phyloP scores from a whole-genome alignment of 2,329 filamentous ascomycete genomes.

The Rhexocercosporidium sp. region DNA sequence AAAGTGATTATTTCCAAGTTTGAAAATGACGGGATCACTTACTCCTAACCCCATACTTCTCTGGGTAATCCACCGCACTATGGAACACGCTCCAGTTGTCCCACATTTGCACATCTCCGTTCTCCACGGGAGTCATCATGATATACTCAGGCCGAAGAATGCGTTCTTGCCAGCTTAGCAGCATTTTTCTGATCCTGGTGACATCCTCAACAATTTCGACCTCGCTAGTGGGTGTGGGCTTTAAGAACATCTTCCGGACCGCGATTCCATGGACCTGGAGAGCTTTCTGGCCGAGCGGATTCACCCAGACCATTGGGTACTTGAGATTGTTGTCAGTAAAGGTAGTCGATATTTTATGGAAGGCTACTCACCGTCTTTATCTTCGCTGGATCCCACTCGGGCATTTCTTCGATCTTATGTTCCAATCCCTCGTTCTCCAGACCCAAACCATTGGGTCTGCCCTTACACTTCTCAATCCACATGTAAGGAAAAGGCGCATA shows the following conservation, averaged over 20 bases:
- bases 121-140: conserved; percentile 45
- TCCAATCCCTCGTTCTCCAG: conserved; percentile 47
- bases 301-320: conserved; percentile 54
- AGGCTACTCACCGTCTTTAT: conserved; percentile 41
- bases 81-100: conserved; percentile 51
- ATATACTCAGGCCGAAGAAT: conserved; percentile 51
- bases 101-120: conserved; percentile 53
- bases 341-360: too few species aligned
- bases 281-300: conserved; percentile 49
- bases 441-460: conserved; percentile 48
- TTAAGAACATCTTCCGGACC: conserved; percentile 47
- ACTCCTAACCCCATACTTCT: conserved; percentile 46
- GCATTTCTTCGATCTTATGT: conserved; percentile 45
- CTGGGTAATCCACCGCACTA: conserved; percentile 51
- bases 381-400: conserved; percentile 43
- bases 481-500: conserved; percentile 52
- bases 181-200: conserved; percentile 44
- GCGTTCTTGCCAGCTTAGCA: conserved; percentile 47
- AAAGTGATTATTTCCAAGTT: background rate
- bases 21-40: background rate
- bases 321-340: conserved; percentile 2
- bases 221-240: conserved; percentile 42
- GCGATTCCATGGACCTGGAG: conserved; percentile 51
- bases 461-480: conserved; percentile 50
- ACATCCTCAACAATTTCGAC: conserved; percentile 47